These are phyloP conservation scores for Metschnikowia aberdeeniae DNA, from an alignment of 805 yeast genomes.

Conservation along the genomic window DNA sequence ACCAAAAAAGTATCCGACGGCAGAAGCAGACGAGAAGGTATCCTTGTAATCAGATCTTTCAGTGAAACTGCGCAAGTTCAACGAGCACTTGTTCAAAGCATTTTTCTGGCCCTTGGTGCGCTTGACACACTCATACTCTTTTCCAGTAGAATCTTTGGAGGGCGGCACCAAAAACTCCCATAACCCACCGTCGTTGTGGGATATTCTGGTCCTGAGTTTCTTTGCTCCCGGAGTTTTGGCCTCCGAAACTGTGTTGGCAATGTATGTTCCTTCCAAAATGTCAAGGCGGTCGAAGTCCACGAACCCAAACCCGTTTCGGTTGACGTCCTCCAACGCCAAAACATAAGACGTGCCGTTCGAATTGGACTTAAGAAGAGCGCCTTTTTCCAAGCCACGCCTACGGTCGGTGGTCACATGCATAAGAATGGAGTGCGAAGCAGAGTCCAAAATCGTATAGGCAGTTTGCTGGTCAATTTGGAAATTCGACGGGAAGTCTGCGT, in stretches of 20 bases:
- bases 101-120: slow-evolving; percentile 14
- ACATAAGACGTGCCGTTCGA: slow-evolving; percentile 88
- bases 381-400: slow-evolving; percentile 54
- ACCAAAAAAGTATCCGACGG: slow-evolving; percentile 84
- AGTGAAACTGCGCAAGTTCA: slow-evolving; percentile 86
- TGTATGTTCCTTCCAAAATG: slow-evolving; percentile 78
- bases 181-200: slow-evolving; percentile 88
- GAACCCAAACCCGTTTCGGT: slow-evolving; percentile 66
- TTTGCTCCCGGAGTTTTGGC: slow-evolving; percentile 45
- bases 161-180: slow-evolving; percentile 80
- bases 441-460: slow-evolving; percentile 72
- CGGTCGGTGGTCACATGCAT: slow-evolving; percentile 73
- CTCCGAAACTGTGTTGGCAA: slow-evolving; percentile 68
- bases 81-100: slow-evolving; percentile 59
- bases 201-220: slow-evolving; percentile 62
- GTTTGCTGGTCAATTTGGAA: slow-evolving; percentile 53
- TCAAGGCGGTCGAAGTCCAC: slow-evolving; percentile 87
- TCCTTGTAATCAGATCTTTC: slow-evolving; percentile 82
- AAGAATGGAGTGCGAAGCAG: slow-evolving; percentile 67
- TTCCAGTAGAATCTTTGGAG: slow-evolving; percentile 53
- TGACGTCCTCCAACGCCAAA: slow-evolving; percentile 62
- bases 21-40: slow-evolving; percentile 82
- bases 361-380: slow-evolving; percentile 81
- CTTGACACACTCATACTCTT: slow-evolving; percentile 50
- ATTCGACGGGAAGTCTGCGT: slow-evolving; percentile 69